A percentile compares a stretch with the other conserved stretches of the same genome.
Evolutionary conservation across 1,284 basidiomycete genomes (phyloP).

Genomic region (Fomes fomentarius): DNA sequence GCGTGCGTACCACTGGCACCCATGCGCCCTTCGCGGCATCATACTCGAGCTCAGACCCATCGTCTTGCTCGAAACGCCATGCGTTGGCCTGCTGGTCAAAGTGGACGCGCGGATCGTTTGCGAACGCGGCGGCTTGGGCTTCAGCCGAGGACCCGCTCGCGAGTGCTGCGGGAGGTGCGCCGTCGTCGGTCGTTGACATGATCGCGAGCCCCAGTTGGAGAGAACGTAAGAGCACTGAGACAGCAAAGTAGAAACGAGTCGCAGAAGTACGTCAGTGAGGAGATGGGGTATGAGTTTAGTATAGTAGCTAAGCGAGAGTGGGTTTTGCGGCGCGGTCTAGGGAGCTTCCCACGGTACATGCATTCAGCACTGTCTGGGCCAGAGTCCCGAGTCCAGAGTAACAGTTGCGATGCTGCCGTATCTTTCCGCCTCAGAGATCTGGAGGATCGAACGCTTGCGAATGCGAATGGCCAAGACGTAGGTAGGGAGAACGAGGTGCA

Average conservation of each 20-base stretch:
- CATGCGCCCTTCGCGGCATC: constrained; percentile 74
- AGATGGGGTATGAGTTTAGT: no score
- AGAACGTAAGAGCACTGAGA: neutral
- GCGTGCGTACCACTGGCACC: constrained; percentile 76
- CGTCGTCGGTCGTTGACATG: constrained; percentile 19
- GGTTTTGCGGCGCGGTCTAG: neutral
- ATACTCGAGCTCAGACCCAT: constrained; percentile 90
- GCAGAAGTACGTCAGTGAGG: no score
- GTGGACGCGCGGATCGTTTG: constrained; percentile 78
- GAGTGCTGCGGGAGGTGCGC: constrained; percentile 50
- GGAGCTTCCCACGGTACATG: neutral
- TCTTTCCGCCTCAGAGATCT: no score
- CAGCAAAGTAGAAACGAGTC: no score
- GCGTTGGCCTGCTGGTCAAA: constrained; percentile 77
- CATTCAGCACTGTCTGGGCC: no score
- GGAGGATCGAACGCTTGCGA: no score
- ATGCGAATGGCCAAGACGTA: no score
- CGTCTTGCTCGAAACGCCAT: constrained; percentile 90
- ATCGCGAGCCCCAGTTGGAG: no score
- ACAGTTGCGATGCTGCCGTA: no score
- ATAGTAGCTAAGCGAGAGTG: neutral
- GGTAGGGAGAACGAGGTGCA: no score
- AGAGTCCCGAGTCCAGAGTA: no score
- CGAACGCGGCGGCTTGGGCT: constrained; percentile 68
- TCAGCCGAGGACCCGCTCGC: constrained; percentile 52